A percentile compares a stretch with the other conserved stretches of the same genome.
Conservation (phyloP, 2,329 filamentous ascomycete genomes). For the Thermothelomyces thermophilus region DNA sequence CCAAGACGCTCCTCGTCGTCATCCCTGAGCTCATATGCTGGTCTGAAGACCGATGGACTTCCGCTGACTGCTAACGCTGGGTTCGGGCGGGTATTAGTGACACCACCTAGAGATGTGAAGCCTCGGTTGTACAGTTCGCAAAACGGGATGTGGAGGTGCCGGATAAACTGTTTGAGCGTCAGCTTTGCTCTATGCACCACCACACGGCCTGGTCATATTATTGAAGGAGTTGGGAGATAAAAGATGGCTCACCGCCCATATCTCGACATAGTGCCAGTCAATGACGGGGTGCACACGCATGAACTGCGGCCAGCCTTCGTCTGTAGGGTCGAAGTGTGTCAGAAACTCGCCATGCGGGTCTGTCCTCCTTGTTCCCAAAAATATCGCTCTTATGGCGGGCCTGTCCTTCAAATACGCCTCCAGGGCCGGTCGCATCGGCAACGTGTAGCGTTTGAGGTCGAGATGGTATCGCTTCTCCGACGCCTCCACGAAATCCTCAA, state of each 20-base stretch:
- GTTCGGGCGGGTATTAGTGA: constrained; percentile 82
- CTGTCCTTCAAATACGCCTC: constrained; percentile 64
- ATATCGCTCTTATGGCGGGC: constrained; percentile 64
- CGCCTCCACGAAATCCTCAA: constrained; percentile 72
- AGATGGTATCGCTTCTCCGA: constrained; percentile 67
- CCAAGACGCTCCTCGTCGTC: constrained; percentile 76
- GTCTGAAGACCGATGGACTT: constrained; percentile 47
- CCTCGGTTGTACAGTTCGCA: constrained; percentile 80
- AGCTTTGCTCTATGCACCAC: background rate
- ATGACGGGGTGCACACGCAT: constrained; percentile 94
- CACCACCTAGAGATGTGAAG: constrained; percentile 89
- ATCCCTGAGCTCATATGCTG: constrained; percentile 67
- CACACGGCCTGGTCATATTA: too few species aligned
- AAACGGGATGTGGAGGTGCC: constrained; percentile 72
- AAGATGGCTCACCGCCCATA: constrained; percentile 71
- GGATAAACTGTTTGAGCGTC: constrained; percentile 58
- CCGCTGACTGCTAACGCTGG: constrained; percentile 51
- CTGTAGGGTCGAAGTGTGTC: constrained; percentile 79
- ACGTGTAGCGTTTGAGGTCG: constrained; percentile 63
- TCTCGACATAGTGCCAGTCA: constrained; percentile 94
- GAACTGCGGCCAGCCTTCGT: constrained; percentile 83
- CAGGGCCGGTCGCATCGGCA: constrained; percentile 77
- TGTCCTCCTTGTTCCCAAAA: constrained; percentile 82
- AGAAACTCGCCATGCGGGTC: constrained; percentile 81
- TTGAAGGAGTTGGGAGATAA: too few species aligned